A percentile compares a stretch with the other conserved stretches of the same genome.
Conservation (phyloP, 495 filamentous ascomycete genomes). For the Sphaerosporella brunnea region DNA sequence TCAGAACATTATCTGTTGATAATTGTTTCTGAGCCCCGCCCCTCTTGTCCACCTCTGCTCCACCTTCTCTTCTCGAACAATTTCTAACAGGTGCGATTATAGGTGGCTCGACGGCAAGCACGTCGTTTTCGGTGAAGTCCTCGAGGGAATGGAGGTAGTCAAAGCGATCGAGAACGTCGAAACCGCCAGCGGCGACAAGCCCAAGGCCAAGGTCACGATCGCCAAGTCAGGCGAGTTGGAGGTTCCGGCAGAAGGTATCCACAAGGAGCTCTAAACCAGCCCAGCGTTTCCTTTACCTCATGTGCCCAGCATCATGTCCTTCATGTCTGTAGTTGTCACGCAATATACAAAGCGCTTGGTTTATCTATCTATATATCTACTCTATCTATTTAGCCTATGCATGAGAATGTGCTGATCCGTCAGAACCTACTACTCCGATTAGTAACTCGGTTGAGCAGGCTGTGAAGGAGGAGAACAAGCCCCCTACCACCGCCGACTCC, state of each 20-base stretch:
- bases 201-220: constrained; percentile 62
- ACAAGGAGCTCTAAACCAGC: constrained; percentile 69
- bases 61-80: background rate
- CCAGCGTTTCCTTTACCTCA: no score
- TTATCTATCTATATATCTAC: no score
- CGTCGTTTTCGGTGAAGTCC: constrained; percentile 80
- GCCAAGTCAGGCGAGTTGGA: constrained; percentile 83
- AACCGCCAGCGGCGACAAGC: constrained; percentile 58
- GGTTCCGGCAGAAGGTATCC: constrained; percentile 90
- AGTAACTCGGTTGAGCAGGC: no score
- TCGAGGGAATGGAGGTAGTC: constrained; percentile 83
- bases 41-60: background rate
- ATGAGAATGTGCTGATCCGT: no score
- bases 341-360: no score
- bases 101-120: constrained; percentile 81
- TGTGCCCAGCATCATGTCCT: no score
- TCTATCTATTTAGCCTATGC: no score
- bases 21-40: constrained; percentile 4
- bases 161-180: constrained; percentile 66
- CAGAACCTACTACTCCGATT: no score
- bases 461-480: no score
- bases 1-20: constrained; percentile 10
- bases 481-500: no score
- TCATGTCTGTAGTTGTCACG: no score
- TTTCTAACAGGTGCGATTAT: constrained; percentile 12